phyloP scores from a whole-genome alignment of 768 basidiomycete species.

The Leccinum uliginosum region DNA sequence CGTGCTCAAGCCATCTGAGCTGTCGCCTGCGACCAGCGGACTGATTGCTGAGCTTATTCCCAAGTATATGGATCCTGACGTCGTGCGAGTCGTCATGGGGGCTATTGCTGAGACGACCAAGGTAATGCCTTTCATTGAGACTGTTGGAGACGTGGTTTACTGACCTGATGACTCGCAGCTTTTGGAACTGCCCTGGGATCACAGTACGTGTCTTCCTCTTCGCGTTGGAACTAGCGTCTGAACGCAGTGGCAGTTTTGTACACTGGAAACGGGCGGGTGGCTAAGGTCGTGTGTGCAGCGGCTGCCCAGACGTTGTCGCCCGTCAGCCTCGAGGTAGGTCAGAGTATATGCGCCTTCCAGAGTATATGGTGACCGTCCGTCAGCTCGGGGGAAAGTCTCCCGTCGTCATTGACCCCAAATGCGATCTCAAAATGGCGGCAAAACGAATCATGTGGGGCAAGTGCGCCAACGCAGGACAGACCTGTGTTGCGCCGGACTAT shows the following conservation, averaged over 20 bases:
- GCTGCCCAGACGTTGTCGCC: constrained; percentile 78
- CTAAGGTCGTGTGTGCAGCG: constrained; percentile 60
- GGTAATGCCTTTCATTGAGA: constrained; percentile 20
- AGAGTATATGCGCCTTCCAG: background rate
- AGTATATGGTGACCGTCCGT: background rate
- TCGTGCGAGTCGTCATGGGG: constrained; percentile 68
- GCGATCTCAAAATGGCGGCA: constrained; percentile 61
- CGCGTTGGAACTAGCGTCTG: background rate
- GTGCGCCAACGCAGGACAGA: constrained; percentile 69
- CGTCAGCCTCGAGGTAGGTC: constrained; percentile 49
- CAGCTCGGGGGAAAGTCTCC: constrained; percentile 74
- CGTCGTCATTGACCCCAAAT: constrained; percentile 67
- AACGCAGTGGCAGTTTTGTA: constrained; percentile 36
- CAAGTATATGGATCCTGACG: constrained; percentile 67
- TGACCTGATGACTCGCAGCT: constrained; percentile 37
- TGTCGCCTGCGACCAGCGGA: constrained; percentile 48
- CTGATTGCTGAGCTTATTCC: constrained; percentile 66
- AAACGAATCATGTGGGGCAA: constrained; percentile 79
- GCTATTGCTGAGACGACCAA: constrained; percentile 60
- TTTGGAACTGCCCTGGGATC: constrained; percentile 68
- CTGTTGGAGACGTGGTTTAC: background rate
- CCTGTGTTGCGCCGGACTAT: constrained; percentile 64
- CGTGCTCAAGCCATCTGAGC: constrained; percentile 75
- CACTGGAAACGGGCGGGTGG: constrained; percentile 62
- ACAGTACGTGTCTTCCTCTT: constrained; percentile 33